Evolutionary conservation across 345 rosid species (phyloP).

Genomic region (Gossypium stocksii): DNA sequence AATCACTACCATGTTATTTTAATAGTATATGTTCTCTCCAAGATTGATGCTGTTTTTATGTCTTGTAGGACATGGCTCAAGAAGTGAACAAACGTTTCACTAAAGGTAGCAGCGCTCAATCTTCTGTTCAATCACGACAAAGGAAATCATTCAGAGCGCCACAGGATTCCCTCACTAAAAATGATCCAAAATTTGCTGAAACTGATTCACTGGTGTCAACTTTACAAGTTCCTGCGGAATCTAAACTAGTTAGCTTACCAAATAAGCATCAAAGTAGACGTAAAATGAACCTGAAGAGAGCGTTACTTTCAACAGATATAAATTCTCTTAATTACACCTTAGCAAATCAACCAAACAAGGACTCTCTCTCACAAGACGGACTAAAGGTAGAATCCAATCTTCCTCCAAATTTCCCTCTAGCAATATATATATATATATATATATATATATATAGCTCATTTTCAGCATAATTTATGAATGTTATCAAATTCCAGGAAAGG

Average conservation of each 20-base stretch:
- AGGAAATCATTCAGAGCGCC: slow-evolving; percentile 33
- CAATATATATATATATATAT: too few relatives aligned
- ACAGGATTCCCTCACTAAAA: slow-evolving; percentile 34
- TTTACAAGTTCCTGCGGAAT: slow-evolving; percentile 38
- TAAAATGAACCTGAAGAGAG: slow-evolving; percentile 52
- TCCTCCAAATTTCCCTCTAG: not conserved
- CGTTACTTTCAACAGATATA: slow-evolving; percentile 31
- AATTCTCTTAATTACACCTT: slow-evolving; percentile 36
- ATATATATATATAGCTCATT: not conserved
- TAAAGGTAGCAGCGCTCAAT: slow-evolving; percentile 38
- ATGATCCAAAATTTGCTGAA: slow-evolving; percentile 38
- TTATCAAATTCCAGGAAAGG: slow-evolving; percentile 56
- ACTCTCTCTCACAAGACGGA: slow-evolving; percentile 34
- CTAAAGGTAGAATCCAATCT: slow-evolving; percentile 36
- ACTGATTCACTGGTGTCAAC: slow-evolving; percentile 33
- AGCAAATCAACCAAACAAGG: slow-evolving; percentile 39
- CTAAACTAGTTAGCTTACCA: slow-evolving; percentile 32
- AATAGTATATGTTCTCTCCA: not conserved
- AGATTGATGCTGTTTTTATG: not conserved
- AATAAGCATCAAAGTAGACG: slow-evolving; percentile 53
- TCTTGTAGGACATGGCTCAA: slow-evolving; percentile 41
- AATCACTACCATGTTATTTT: not conserved
- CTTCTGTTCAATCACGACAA: slow-evolving; percentile 45
- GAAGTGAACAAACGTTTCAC: slow-evolving; percentile 32
- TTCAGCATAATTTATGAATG: slow-evolving; percentile 6